A percentile compares a stretch with the other conserved stretches of the same genome.
phyloP scores from a whole-genome alignment of 805 yeast genomes.

The Saccharomycopsis sp. region DNA sequence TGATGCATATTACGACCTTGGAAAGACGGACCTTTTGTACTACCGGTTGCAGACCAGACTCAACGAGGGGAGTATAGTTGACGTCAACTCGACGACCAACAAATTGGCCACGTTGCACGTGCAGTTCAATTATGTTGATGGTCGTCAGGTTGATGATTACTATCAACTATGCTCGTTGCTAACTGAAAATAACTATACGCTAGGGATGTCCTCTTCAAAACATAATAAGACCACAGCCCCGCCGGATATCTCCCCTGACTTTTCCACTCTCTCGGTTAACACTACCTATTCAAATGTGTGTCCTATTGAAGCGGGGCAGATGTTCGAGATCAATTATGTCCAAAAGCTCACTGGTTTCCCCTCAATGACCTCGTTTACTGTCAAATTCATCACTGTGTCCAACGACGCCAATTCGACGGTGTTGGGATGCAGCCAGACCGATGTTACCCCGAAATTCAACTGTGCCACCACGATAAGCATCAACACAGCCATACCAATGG shows the following conservation, averaged over 20 bases:
- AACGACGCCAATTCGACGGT: constrained; percentile 32
- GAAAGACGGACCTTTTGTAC: constrained; percentile 10
- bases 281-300: constrained; percentile 21
- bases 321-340: constrained; percentile 25
- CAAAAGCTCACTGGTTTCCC: constrained; percentile 25
- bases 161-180: constrained; percentile 37
- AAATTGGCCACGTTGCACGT: constrained; percentile 44
- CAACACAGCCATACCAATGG: constrained; percentile 32
- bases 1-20: constrained; percentile 17
- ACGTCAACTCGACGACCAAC: constrained; percentile 40
- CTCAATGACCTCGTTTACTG: constrained; percentile 40
- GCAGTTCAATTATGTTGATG: constrained; percentile 38
- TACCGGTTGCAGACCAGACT: constrained; percentile 2
- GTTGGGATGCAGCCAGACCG: constrained; percentile 43
- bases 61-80: constrained; percentile 28
- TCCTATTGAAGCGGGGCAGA: constrained; percentile 28
- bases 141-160: constrained; percentile 34
- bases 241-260: not conserved
- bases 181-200: not conserved
- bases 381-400: constrained; percentile 36
- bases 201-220: not conserved
- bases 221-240: not conserved
- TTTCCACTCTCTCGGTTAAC: not conserved
- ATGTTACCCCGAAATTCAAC: constrained; percentile 44
- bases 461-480: constrained; percentile 35